Evolutionary conservation across 257 asterid genomes (phyloP).

Genomic region (Lavandula angustifolia): DNA sequence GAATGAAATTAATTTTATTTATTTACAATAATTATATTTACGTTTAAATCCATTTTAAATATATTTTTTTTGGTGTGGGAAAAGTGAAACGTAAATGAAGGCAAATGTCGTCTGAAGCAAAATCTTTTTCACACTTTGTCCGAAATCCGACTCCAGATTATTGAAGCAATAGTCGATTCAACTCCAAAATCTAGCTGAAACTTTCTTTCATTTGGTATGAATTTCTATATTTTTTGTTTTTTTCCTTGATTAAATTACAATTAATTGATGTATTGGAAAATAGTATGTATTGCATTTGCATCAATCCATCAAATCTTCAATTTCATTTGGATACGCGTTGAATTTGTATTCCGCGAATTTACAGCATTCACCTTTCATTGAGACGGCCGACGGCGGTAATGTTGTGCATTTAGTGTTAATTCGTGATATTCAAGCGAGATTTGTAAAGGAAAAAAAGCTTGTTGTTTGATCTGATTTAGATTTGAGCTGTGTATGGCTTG

Average conservation of each 20-base stretch:
- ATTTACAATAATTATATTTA: too few relatives aligned
- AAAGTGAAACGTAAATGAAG: conserved; percentile 20
- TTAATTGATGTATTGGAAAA: not conserved
- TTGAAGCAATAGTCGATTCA: not conserved
- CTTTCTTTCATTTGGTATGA: conserved; percentile 12
- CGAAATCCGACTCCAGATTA: conserved; percentile 15
- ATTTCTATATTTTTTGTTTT: not conserved
- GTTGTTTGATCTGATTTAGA: conserved; percentile 27
- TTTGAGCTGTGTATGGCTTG: not conserved
- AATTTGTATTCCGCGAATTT: conserved; percentile 21
- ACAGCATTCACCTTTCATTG: conserved; percentile 4
- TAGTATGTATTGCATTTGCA: not conserved
- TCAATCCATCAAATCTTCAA: conserved; percentile 3
- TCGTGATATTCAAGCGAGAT: not conserved
- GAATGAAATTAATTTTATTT: too few relatives aligned
- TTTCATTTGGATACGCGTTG: conserved; percentile 5
- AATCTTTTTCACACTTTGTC: conserved; percentile 23
- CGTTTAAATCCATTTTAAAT: too few relatives aligned
- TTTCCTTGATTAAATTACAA: not conserved
- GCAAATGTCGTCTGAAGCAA: conserved; percentile 22
- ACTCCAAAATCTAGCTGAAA: not conserved
- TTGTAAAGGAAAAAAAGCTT: conserved; percentile 6
- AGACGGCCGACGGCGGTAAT: conserved; percentile 1
- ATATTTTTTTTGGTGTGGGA: not conserved
- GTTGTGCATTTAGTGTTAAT: conserved; percentile 27